Evolutionary conservation across 2,329 filamentous ascomycete species (phyloP), one percentile per base, ranked within the genome.

Genomic region (Xenosphaeropsis pyriputrescens): DNA sequence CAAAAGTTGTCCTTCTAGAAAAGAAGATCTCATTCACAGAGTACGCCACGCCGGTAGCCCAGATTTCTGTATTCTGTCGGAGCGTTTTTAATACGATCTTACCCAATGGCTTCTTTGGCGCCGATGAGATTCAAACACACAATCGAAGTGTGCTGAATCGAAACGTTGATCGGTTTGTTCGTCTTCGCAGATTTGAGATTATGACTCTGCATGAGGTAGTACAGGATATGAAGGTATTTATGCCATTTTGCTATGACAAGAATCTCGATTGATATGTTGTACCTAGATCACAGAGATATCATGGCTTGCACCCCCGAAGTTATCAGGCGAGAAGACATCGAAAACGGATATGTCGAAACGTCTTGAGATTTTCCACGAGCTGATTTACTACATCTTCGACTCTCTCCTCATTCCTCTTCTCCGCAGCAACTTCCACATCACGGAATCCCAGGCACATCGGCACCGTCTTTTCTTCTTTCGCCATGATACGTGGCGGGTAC

Each of bases 351-450:
- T 72, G 19, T 60, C 62, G 6, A 96, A 95, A 57, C 77, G 88
- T 9, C 64, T 62, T 18, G 83, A 95, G 51, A 67, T 96, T 0
- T 72, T 95, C 35, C 60, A 76, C 38, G 91, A 98, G 55, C 77
- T 96, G 41, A 50, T 96, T 6, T 96, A 95, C 60, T 98, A 88
- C 54, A 47, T 93, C 4, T 91, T 98, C 50, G 91, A 98, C 57
- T 95, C 88, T 0, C 67, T 95, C 16, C 54, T 98, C 39, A 82
- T 96, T 48, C 89, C 91, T 8, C 67, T 98, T 6, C 71, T 96
- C 35, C 75, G 84, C 26, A 77, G 74, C 44, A 88, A 91, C 50
- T 98, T 98, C 51, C 89, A 96, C 52, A 83, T 95, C 29, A 98
- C 91, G 0, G 91, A 98, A 56, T 91, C 86, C 0, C 86, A 75